Base-by-base conservation (phyloP, 202 grass and related monocot species). In the Hordeum pubiflorum region DNA sequence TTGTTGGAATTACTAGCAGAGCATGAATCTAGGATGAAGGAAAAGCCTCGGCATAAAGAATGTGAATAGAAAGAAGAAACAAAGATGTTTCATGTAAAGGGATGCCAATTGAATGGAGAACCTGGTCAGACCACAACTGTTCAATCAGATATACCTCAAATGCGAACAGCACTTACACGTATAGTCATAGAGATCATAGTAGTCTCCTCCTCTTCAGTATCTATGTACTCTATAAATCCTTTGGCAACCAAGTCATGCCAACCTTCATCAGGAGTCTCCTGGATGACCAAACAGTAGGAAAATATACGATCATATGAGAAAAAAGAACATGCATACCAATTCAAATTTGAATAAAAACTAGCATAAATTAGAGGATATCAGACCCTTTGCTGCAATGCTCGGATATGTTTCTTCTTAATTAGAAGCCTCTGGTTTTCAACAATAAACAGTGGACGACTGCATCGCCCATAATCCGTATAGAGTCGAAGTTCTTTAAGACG, bases 151-250 rank as follows among this genome's bases (percentile, higher is more conserved):
- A 67, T 55, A 72, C 50, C 20, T 41, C 17, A 55, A 61, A 61
- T 52, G 54, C 18, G 1, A 57, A 67, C 23, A 75, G 56, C 75
- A 69, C 88, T 94, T 84, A 95, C 96, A 83, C 76, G 93, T 76
- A 99, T 95, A 38, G 92, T 99, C 96, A 99, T 99, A 27, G 92
- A 93, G 40, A 99, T 99, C 96, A 99, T 91, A 54, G 96, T 95
- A 75, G 90, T 99, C 72, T 99, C 96, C 84, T 99, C 96, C 77
- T 99, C 96, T 86, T 96, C 90, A 6, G 96, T 95, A 71, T 99
- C 96, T 84, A 99, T 96, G 75, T 96, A 96, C 63, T 99, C 96
- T 75, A 96, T 96, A 82, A 85, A 95, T 81, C 96, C 96, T 89
- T 99, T 99, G 37, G 88, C 83, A 60, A 99, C 90, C 62, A 99